Evolutionary conservation across 2,329 filamentous ascomycete genomes (phyloP), one percentile per base, ranked within the genome.

Genomic region (Pseudopyricularia cyperi): DNA sequence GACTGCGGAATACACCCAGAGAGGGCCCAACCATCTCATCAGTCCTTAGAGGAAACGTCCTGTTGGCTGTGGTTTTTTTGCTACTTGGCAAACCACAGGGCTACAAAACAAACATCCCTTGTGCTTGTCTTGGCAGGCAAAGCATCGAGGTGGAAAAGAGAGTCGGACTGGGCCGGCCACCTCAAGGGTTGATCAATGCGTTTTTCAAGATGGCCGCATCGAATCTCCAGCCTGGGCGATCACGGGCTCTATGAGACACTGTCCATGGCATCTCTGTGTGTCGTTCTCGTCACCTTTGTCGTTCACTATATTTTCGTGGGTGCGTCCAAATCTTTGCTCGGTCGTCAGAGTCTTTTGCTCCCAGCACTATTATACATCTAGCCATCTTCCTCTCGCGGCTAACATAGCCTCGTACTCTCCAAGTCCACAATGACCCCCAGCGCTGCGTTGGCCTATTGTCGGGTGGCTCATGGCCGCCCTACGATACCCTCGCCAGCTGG

Each of bases 391-490:
- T 30, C 28, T 9, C 4, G 4, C 9, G 5, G 9, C 28, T 53
- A 30, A 30, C 28, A n/a, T n/a, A 4, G 28, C 28, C 9, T 30
- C 5, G 28, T 55, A 17, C 47, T 35, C 7, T 24, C 22, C 11
- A 9, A 55, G 55, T 51, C 39, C 11, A 30, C 19, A 35, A 37
- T 28, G 77, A 81, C 55, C 74, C 74, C 0, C 73, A 72, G 59
- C 75, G 76, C 63, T 83, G 79, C 61, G 61, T 63, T 17, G 71
- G 72, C 4, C 65, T 81, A 30, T 64, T 77, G 6, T 69, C 68
- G 37, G 64, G 70, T 56, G 79, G 79, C 32, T 66, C 67, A 56
- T 82, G 79, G 77, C 63, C 61, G 26, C 61, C 63, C 52, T 56
- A 55, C 37, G 57, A 35, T n/a, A 53, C 54, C 3, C 19, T 39